Evolutionary conservation across 1,139 yeast species (phyloP).

Genomic region (Saccharomyces hybrid): DNA sequence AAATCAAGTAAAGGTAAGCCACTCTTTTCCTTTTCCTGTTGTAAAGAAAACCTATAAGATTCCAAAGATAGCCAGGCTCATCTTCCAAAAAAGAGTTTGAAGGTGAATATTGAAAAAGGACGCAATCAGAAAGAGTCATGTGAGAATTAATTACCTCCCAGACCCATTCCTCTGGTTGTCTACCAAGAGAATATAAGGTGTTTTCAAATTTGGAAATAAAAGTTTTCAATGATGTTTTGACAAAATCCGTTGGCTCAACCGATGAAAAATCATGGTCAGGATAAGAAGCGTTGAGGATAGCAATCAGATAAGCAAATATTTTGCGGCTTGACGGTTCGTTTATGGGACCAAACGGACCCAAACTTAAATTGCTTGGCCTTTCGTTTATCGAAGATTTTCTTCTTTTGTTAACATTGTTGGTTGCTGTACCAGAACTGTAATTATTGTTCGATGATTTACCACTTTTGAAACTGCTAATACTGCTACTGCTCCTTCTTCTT

Average conservation of each 20-base stretch:
- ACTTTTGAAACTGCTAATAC: conserved; percentile 2
- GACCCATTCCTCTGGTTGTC: conserved; percentile 47
- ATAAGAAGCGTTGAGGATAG: conserved; percentile 82
- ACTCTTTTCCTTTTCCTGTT: conserved; percentile 88
- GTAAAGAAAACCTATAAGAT: conserved; percentile 84
- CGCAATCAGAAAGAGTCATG: conserved; percentile 71
- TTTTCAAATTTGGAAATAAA: conserved; percentile 73
- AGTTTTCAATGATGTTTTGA: conserved; percentile 41
- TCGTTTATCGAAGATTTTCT: conserved; percentile 26
- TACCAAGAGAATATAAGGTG: conserved; percentile 72
- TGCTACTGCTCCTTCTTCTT: conserved; percentile 23
- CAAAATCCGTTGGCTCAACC: conserved; percentile 80
- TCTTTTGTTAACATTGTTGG: conserved; percentile 4
- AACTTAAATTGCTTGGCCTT: conserved; percentile 22
- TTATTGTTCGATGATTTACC: background rate
- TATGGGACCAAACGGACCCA: conserved; percentile 90
- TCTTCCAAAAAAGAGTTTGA: conserved; percentile 71
- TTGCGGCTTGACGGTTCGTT: conserved; percentile 76
- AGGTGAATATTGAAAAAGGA: conserved; percentile 68
- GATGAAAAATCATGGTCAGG: conserved; percentile 93
- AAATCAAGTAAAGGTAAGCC: conserved; percentile 62
- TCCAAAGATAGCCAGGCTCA: conserved; percentile 58
- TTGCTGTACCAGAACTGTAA: background rate
- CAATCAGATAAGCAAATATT: conserved; percentile 83
- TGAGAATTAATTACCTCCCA: conserved; percentile 87